Conservation (phyloP, 495 filamentous ascomycete genomes). For the Pseudomonodictys pantanalensis region DNA sequence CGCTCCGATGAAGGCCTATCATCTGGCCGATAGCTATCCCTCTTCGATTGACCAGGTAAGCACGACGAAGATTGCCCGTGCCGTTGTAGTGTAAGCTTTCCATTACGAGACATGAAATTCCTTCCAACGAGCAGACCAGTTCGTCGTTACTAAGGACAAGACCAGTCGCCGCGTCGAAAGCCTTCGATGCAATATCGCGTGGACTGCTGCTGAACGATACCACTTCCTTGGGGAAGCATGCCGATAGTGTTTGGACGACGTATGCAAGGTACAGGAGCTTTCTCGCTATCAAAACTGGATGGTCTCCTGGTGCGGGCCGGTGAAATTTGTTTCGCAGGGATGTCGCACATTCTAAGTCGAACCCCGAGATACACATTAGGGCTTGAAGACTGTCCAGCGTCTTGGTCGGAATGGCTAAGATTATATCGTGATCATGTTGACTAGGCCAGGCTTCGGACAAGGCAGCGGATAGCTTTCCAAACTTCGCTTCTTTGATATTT, state of each 20-base stretch:
- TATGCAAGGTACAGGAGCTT: neutral
- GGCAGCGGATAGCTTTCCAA: neutral
- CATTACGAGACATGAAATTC: neutral
- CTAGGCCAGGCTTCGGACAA: neutral
- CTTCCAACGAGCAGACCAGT: neutral
- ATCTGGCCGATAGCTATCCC: neutral
- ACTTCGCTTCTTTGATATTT: neutral
- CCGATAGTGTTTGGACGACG: neutral
- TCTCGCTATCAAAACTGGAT: neutral
- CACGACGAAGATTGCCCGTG: neutral
- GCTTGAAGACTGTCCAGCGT: neutral
- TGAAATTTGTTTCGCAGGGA: neutral
- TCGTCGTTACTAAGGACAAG: neutral
- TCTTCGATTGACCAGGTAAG: neutral
- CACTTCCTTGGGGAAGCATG: neutral
- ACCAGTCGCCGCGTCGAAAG: neutral
- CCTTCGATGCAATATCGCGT: neutral
- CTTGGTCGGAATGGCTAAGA: neutral
- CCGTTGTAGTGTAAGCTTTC: neutral
- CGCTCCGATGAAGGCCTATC: neutral
- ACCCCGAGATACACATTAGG: neutral
- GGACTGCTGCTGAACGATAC: neutral
- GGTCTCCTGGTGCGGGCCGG: neutral
- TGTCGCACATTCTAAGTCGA: neutral
- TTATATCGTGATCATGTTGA: neutral